These are phyloP conservation scores for Erysimum cheiri DNA, from an alignment of 441 rosid species.

Conservation along the genomic window DNA sequence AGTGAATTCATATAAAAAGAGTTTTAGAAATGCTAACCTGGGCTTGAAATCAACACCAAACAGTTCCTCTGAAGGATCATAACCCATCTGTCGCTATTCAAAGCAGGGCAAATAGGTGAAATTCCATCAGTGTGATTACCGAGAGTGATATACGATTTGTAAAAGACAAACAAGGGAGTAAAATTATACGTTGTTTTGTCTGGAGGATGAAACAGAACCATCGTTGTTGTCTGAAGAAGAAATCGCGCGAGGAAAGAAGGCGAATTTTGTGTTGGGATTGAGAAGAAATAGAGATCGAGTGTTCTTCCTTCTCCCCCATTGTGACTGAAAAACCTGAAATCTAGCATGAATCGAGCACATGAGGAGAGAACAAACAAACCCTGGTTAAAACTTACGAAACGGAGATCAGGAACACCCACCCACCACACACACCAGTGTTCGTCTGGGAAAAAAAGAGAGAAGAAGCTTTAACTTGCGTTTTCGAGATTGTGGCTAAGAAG, in stretches of 20 bases:
- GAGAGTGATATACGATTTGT: neutral
- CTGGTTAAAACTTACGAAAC: neutral
- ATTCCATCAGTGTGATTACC: slow-evolving; percentile 8
- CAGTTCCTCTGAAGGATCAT: slow-evolving; percentile 84
- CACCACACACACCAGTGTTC: slow-evolving; percentile 39
- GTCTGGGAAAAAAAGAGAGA: neutral
- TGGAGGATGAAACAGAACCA: slow-evolving; percentile 49
- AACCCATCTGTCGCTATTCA: slow-evolving; percentile 57
- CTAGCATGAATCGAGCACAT: slow-evolving; percentile 51
- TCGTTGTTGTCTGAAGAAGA: slow-evolving; percentile 53
- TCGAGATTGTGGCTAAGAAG: slow-evolving; percentile 13
- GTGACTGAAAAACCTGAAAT: slow-evolving; percentile 49
- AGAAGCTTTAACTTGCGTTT: slow-evolving; percentile 7
- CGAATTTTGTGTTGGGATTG: slow-evolving; percentile 40
- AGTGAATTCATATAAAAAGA: neutral
- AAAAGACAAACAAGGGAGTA: slow-evolving; percentile 19
- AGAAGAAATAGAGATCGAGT: slow-evolving; percentile 31
- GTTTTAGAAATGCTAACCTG: slow-evolving; percentile 45
- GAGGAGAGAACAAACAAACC: slow-evolving; percentile 21
- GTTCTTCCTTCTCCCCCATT: slow-evolving; percentile 42
- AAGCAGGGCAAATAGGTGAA: neutral
- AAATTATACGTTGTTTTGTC: slow-evolving; percentile 51
- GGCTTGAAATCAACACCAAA: slow-evolving; percentile 65
- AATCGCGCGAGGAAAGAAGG: slow-evolving; percentile 49
- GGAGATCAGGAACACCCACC: slow-evolving; percentile 26